Percentiles rank a stretch among this genome's conserved stretches.
Conservation (phyloP, 169 alveolate genomes). For the Cryptosporidium sp. region DNA sequence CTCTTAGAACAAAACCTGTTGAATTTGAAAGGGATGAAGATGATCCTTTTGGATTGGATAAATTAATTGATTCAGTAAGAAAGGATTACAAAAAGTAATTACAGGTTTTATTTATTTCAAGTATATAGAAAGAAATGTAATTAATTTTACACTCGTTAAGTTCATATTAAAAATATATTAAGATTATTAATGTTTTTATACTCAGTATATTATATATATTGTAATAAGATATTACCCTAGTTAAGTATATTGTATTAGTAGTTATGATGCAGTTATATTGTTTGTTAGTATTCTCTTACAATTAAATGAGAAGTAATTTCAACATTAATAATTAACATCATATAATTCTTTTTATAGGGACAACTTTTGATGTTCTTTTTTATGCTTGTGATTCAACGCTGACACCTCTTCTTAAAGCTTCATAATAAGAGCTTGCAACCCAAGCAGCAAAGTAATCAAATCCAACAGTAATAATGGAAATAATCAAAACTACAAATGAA, state of each 20-base stretch:
- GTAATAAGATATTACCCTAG: conserved; percentile 18
- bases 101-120: not conserved
- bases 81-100: conserved; percentile 59
- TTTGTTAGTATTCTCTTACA: not conserved
- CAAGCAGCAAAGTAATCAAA: conserved; percentile 74
- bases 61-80: conserved; percentile 86
- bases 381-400: conserved; percentile 75
- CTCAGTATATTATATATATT: conserved; percentile 18
- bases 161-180: not conserved
- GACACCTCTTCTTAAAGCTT: conserved; percentile 76
- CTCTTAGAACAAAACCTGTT: conserved; percentile 87
- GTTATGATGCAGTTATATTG: conserved; percentile 8
- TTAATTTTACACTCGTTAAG: not conserved
- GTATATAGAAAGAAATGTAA: not conserved
- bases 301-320: not conserved
- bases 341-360: conserved; percentile 7
- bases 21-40: conserved; percentile 83
- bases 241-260: conserved; percentile 3
- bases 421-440: conserved; percentile 76
- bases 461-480: conserved; percentile 53
- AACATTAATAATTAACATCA: conserved; percentile 1
- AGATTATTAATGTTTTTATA: not conserved
- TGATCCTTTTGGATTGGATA: conserved; percentile 91
- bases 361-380: not conserved
- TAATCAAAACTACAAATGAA: conserved; percentile 63